Conservation (phyloP, 2,329 filamentous ascomycete species). For the Aureobasidium sp. region DNA sequence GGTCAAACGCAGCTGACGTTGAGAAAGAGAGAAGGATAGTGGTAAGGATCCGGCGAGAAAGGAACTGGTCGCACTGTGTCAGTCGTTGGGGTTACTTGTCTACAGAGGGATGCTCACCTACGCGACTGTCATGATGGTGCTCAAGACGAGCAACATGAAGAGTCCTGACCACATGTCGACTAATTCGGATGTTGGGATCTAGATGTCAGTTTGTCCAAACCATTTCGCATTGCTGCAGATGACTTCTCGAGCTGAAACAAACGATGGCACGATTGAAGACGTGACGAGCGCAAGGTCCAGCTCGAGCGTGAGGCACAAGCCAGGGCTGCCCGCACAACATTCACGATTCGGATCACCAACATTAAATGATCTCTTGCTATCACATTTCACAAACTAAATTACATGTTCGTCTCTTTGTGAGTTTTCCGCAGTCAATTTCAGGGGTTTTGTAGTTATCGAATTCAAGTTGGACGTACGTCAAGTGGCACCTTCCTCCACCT, state of each 20-base stretch:
- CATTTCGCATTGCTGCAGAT: neutral
- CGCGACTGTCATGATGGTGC: conserved; percentile 60
- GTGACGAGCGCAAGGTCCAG: neutral
- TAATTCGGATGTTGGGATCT: neutral
- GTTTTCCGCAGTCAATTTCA: neutral
- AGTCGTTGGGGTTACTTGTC: neutral
- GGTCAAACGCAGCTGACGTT: conserved; percentile 79
- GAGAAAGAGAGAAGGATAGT: conserved; percentile 78
- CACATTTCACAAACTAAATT: neutral
- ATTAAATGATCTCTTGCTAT: neutral
- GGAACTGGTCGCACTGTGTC: conserved; percentile 52
- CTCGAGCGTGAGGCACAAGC: neutral
- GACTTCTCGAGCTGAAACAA: neutral
- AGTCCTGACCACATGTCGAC: conserved; percentile 52
- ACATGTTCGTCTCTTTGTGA: neutral
- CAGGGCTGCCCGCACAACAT: neutral
- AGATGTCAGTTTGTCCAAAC: neutral
- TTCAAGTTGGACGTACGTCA: neutral
- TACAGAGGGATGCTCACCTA: conserved; percentile 35
- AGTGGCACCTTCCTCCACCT: neutral
- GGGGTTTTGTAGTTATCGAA: neutral
- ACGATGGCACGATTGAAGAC: neutral
- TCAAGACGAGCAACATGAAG: conserved; percentile 57
- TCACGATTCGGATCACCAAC: neutral
- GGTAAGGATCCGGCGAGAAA: conserved; percentile 90